A percentile compares a stretch with the other conserved stretches of the same genome.
Evolutionary conservation across 805 yeast species (phyloP).

Genomic region (Metschnikowia vanudenii): DNA sequence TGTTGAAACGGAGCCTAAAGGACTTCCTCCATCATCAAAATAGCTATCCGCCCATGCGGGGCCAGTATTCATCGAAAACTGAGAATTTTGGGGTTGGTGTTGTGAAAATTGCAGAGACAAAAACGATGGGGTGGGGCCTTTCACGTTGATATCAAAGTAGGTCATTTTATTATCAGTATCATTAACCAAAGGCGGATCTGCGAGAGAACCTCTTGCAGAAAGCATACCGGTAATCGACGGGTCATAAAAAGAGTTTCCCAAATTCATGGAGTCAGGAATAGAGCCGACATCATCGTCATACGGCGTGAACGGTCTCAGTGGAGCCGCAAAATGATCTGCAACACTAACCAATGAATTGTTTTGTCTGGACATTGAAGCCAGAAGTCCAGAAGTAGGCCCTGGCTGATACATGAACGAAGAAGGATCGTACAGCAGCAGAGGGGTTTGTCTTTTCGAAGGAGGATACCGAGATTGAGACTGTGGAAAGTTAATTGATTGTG

Average conservation of each 20-base stretch:
- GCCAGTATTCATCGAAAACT: neutral
- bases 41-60: slow-evolving; percentile 7
- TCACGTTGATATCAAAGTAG: slow-evolving; percentile 6
- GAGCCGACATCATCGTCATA: slow-evolving; percentile 18
- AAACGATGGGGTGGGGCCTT: slow-evolving; percentile 4
- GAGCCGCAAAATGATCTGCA: slow-evolving; percentile 26
- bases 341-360: slow-evolving; percentile 32
- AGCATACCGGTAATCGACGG: neutral
- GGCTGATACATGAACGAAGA: slow-evolving; percentile 13
- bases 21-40: slow-evolving; percentile 12
- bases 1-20: slow-evolving; percentile 14
- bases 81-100: slow-evolving; percentile 6
- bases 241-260: slow-evolving; percentile 2
- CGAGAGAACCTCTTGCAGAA: slow-evolving; percentile 5
- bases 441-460: slow-evolving; percentile 12
- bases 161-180: slow-evolving; percentile 6
- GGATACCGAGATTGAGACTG: slow-evolving; percentile 12
- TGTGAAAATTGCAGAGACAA: slow-evolving; percentile 6
- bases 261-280: slow-evolving; percentile 10
- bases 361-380: slow-evolving; percentile 20
- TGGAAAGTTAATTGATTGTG: slow-evolving; percentile 9
- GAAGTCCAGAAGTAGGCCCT: slow-evolving; percentile 11
- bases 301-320: slow-evolving; percentile 21
- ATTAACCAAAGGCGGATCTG: slow-evolving; percentile 2
- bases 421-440: slow-evolving; percentile 22